Evolutionary conservation across 2,329 filamentous ascomycete genomes (phyloP).

Genomic region (Salinomyces thailandicus): DNA sequence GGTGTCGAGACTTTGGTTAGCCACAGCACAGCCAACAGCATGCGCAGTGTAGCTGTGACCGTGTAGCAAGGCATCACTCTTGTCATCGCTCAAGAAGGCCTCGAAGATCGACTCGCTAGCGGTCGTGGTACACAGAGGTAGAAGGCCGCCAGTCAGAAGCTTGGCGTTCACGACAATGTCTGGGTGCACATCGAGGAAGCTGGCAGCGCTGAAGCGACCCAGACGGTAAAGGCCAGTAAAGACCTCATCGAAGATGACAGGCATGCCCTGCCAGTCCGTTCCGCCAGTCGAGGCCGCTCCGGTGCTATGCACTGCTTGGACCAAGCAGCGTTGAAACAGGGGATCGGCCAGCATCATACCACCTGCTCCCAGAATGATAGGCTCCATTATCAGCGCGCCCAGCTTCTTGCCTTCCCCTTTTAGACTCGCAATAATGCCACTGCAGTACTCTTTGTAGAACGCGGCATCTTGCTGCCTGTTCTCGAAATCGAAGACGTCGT

Average conservation of each 20-base stretch:
- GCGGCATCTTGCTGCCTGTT: conserved; percentile 12
- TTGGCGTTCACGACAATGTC: conserved; percentile 78
- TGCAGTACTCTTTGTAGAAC: conserved; percentile 23
- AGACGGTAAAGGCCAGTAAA: conserved; percentile 80
- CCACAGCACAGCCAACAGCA: conserved; percentile 69
- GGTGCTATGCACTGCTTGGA: conserved; percentile 49
- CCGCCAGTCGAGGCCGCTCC: conserved; percentile 2
- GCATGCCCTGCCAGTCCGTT: conserved; percentile 58
- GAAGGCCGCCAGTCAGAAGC: conserved; percentile 66
- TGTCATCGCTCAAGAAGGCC: conserved; percentile 60
- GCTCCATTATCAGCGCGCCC: conserved; percentile 75
- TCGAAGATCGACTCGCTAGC: conserved; percentile 65
- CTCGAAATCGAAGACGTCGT: conserved; percentile 50
- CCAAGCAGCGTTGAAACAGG: conserved; percentile 64
- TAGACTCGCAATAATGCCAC: conserved; percentile 40
- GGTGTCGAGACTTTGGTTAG: conserved; percentile 51
- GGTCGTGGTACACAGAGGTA: conserved; percentile 66
- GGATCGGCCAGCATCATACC: conserved; percentile 81
- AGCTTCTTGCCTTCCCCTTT: conserved; percentile 47
- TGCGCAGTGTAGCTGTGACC: conserved; percentile 84
- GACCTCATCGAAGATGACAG: conserved; percentile 75
- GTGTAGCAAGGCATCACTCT: conserved; percentile 68
- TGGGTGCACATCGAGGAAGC: conserved; percentile 56
- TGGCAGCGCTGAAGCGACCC: conserved; percentile 58
- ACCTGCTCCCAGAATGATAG: conserved; percentile 68